Evolutionary conservation across 257 asterid genomes (phyloP).

Genomic region (Fraxinus anomala): DNA sequence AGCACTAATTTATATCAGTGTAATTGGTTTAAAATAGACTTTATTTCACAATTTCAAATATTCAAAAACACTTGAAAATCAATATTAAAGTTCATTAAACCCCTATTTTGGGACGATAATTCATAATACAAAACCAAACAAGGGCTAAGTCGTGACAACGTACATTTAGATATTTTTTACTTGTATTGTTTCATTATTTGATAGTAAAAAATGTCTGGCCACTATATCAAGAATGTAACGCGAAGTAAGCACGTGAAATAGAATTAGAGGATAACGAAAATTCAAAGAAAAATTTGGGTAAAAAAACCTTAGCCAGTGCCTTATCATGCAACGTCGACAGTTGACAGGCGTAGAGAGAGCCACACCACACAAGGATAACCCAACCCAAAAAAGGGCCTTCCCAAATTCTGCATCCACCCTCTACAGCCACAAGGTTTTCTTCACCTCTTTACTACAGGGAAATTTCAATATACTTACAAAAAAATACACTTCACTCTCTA

Average conservation of each 20-base stretch:
- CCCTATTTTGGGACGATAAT: too few species aligned
- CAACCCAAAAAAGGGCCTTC: conserved; percentile 37
- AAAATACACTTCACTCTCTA: background rate
- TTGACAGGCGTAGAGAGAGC: conserved; percentile 59
- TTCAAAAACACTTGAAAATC: too few species aligned
- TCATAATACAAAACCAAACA: too few species aligned
- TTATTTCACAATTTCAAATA: too few species aligned
- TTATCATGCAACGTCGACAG: conserved; percentile 53
- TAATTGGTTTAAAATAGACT: too few species aligned
- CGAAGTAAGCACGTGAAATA: background rate
- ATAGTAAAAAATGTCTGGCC: too few species aligned
- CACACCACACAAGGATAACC: conserved; percentile 74
- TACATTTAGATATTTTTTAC: too few species aligned
- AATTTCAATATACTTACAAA: conserved; percentile 14
- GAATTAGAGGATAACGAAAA: background rate
- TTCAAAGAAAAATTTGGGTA: background rate
- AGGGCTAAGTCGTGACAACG: too few species aligned
- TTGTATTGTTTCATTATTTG: too few species aligned
- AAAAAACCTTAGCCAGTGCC: conserved; percentile 45
- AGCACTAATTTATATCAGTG: too few species aligned
- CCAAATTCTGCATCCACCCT: conserved; percentile 21
- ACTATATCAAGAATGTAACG: too few species aligned
- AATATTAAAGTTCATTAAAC: too few species aligned
- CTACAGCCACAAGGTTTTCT: conserved; percentile 25
- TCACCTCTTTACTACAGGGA: conserved; percentile 18